Evolutionary conservation across 1,284 basidiomycete genomes (phyloP), one percentile per base, ranked within the genome.

Genomic region (Cryptococcus sp.): DNA sequence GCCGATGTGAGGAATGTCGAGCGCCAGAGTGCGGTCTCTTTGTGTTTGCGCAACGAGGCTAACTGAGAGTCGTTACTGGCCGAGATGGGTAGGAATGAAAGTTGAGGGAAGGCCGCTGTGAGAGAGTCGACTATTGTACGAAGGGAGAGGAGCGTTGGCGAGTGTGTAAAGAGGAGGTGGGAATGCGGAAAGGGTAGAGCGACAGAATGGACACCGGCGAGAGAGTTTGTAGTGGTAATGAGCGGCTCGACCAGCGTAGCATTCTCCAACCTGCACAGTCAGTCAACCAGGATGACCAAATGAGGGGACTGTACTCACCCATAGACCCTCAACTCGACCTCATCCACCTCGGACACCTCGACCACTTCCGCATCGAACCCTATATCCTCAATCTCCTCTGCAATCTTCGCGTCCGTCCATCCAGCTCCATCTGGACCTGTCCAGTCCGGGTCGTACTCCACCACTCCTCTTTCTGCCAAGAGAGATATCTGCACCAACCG

Each of bases 11-110:
- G 69, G 74, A 97, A 86, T 18, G 90, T 84, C n/a, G 73, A 73
- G 25, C 83, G 78, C 95, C 95, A 99, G 63, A 89, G 83, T 45
- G 84, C 79, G 25, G 95, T 86, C 72, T 98, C 95, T 70, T 88
- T 92, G 44, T 88, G 86, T 32, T 92, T 86, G 5, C 86, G 86
- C 45, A 99, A 82, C 0, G 91, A 95, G 39, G 85, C 83, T 3
- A 94, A 76, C 72, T 98, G 95, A 2, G 93, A 91, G 34, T 66
- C 62, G 43, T 68, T 66, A 18, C 58, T 47, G 14, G 59, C 65
- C 3, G 68, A 64, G 4, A 60, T 59, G 4, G 72, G 72, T n/a
- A 74, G 56, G 54, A 73, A 69, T 11, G 65, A 61, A 11, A 74
- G 56, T 39, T 68, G 60, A 2, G 72, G 69, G 51, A 64, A 72